These are phyloP conservation scores for Colletotrichum navitas DNA, from an alignment of 2,329 filamentous ascomycete genomes.

Conservation along the genomic window DNA sequence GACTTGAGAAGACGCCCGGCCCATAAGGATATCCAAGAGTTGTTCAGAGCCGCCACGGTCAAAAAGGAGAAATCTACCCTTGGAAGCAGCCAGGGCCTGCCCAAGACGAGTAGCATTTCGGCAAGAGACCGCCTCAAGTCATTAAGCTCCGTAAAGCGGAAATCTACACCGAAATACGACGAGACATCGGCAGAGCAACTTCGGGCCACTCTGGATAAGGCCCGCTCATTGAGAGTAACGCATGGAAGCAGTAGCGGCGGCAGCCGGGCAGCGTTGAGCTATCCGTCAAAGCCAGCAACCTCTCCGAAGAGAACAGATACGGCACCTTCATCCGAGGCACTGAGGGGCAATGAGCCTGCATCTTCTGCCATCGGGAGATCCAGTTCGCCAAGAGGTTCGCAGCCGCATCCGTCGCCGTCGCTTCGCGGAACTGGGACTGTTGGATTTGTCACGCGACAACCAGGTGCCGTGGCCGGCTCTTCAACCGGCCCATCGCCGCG, in stretches of 20 bases:
- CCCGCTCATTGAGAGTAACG: not conserved
- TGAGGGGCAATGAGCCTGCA: too few species aligned
- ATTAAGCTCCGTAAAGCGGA: not conserved
- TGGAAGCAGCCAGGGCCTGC: conserved; percentile 1
- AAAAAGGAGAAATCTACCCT: conserved; percentile 16
- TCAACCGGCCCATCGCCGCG: not conserved
- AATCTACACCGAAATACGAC: conserved; percentile 18
- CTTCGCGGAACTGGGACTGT: not conserved
- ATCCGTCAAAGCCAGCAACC: not conserved
- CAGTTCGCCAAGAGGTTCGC: not conserved
- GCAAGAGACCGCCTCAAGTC: conserved; percentile 31
- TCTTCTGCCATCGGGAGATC: not conserved
- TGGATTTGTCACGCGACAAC: not conserved
- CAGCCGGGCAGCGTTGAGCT: not conserved
- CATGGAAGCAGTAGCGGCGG: conserved; percentile 10
- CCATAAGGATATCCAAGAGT: not conserved
- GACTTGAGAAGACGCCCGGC: not conserved
- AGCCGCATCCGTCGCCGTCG: not conserved
- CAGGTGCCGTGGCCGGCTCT: not conserved
- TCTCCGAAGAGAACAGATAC: not conserved
- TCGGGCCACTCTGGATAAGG: not conserved
- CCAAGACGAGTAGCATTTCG: not conserved
- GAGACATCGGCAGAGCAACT: not conserved
- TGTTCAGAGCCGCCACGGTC: conserved; percentile 4
- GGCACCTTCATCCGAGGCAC: not conserved